Base-by-base conservation (phyloP, 2,329 filamentous ascomycete species). In the Lojkania enalia region DNA sequence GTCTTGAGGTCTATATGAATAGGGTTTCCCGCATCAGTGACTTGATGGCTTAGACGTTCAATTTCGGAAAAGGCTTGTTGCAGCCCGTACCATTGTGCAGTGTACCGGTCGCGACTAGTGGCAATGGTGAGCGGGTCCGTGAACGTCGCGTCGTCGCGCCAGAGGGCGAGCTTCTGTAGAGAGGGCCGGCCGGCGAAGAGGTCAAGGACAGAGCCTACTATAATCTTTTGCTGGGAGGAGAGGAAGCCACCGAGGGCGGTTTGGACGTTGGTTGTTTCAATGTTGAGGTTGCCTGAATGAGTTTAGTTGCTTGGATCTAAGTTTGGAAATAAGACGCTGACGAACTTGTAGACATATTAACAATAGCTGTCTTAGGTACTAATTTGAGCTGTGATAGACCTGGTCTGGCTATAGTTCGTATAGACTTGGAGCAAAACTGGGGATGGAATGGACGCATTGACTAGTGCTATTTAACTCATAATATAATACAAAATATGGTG, bases 121-220 rank as follows among this genome's bases (percentile, higher is more conserved):
- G 83, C 80, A 25, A 79, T 73, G 31, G 81, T 82, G 35, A 86
- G 67, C 3, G 79, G 80, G 58, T 85, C 82, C 20, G 74, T 64
- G 63, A 86, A 85, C 0, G 72, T 75, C 5, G 75, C 82, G 27
- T 79, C 73, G 46, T 79, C 79, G 37, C 71, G 72, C 83, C 82
- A 86, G 18, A 86, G 73, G 12, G 73, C 68, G 35, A 85, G 74
- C 60, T 85, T 83, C 30, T 75, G 74, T 2, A 83, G 73, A 2
- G 79, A 80, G 0, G 82, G 80, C 14, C 77, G 74, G 35, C 82
- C 82, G 23, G 79, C 78, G 60, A 85, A 85, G 36, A 85, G 76
- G 58, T 85, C 82, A 18, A 86, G 73, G 12, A 85, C 73, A 35
- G 76, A 78, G 46, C 78, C 78, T 11, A 84, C 76, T 21, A 84